Conservation (phyloP, 2,329 filamentous ascomycete genomes). For the Samsoniella hepiali region DNA sequence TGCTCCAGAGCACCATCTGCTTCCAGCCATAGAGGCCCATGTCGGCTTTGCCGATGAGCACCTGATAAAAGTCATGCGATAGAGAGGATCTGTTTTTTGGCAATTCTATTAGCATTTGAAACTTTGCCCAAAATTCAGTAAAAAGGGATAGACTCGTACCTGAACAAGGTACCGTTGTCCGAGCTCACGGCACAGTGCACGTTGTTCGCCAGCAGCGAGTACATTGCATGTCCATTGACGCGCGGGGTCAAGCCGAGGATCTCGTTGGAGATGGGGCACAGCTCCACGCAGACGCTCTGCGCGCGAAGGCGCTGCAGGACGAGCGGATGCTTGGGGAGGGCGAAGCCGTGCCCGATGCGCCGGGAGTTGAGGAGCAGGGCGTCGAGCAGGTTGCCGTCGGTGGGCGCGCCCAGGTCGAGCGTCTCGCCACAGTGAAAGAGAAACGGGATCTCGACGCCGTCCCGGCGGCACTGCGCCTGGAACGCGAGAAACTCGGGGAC, state of each 20-base stretch:
- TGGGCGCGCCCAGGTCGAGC: slow-evolving; percentile 60
- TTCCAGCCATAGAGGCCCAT: slow-evolving; percentile 71
- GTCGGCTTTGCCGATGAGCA: slow-evolving; percentile 63
- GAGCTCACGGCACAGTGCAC: slow-evolving; percentile 72
- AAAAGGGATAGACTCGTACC: slow-evolving; percentile 39
- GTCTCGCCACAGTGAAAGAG: slow-evolving; percentile 77
- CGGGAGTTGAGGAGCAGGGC: slow-evolving; percentile 63
- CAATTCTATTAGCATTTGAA: slow-evolving; percentile 17
- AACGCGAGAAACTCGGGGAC: slow-evolving; percentile 56
- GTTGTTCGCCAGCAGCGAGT: slow-evolving; percentile 65
- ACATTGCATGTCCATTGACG: slow-evolving; percentile 63
- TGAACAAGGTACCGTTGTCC: slow-evolving; percentile 72
- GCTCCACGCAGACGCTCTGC: slow-evolving; percentile 65
- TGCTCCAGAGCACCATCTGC: slow-evolving; percentile 62
- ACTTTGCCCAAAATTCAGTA: no score
- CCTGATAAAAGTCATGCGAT: slow-evolving; percentile 75
- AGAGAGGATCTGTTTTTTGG: slow-evolving; percentile 56
- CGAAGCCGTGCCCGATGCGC: slow-evolving; percentile 72
- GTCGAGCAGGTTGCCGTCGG: slow-evolving; percentile 67
- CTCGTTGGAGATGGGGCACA: slow-evolving; percentile 77
- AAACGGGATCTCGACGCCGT: slow-evolving; percentile 61
- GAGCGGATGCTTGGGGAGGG: slow-evolving; percentile 62
- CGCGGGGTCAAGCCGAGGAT: slow-evolving; percentile 66
- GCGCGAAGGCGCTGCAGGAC: slow-evolving; percentile 64
- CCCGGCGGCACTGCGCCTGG: slow-evolving; percentile 45